phyloP scores from a whole-genome alignment of 1,284 basidiomycete genomes.

The Ustilago xerochloae region DNA sequence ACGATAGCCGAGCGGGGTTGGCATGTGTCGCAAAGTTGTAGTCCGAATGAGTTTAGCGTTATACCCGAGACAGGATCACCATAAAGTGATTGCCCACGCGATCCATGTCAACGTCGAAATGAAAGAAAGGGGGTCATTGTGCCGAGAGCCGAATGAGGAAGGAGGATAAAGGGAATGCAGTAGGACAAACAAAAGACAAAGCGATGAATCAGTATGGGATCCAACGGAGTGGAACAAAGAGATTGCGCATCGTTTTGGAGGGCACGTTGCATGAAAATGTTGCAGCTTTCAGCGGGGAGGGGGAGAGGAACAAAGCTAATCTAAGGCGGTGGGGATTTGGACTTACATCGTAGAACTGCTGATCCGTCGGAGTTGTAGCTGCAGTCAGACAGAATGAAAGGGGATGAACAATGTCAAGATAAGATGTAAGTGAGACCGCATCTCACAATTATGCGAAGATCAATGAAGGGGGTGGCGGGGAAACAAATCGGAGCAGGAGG shows the following conservation, averaged over 20 bases:
- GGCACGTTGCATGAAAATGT: background rate
- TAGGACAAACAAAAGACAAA: background rate
- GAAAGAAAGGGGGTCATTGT: background rate
- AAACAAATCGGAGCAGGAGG: background rate
- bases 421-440: no score
- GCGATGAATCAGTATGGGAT: slow-evolving; percentile 5
- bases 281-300: background rate
- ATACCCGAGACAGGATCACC: background rate
- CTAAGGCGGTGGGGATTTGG: background rate
- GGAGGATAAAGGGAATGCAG: background rate
- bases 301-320: background rate
- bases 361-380: slow-evolving; percentile 61
- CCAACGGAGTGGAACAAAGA: slow-evolving; percentile 4
- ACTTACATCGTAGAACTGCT: slow-evolving; percentile 63
- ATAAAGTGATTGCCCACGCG: background rate
- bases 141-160: background rate
- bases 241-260: background rate
- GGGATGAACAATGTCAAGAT: background rate
- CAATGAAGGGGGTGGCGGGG: slow-evolving; percentile 5
- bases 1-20: no score
- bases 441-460: slow-evolving; percentile 4
- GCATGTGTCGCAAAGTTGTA: background rate
- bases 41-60: background rate
- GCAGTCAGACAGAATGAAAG: slow-evolving; percentile 4
- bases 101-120: background rate